phyloP scores from a whole-genome alignment of 306 rosid genomes.

The Hylodesmum podocarpum region DNA sequence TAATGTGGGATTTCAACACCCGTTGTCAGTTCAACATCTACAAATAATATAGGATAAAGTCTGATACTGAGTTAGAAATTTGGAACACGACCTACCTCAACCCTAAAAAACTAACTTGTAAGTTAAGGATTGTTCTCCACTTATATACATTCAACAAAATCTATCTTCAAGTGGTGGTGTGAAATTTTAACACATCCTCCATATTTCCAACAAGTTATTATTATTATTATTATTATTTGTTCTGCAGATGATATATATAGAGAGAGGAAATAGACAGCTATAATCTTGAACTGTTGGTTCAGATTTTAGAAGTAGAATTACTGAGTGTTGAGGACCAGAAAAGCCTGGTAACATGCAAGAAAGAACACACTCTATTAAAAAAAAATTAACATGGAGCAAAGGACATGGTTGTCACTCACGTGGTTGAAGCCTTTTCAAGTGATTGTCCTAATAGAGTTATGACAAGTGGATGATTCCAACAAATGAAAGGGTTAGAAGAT shows the following conservation, averaged over 20 bases:
- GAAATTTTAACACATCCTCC: no score
- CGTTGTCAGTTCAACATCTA: no score
- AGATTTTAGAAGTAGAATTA: constrained; percentile 21
- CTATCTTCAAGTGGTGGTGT: no score
- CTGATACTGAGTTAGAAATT: no score
- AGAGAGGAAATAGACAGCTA: background rate
- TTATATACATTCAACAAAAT: no score
- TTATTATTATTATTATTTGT: background rate
- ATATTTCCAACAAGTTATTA: background rate
- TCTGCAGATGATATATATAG: background rate
- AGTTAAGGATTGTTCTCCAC: no score
- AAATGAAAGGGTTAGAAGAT: constrained; percentile 16
- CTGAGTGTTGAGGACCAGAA: constrained; percentile 7
- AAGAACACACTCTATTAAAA: constrained; percentile 26
- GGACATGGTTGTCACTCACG: constrained; percentile 59
- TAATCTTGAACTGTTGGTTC: background rate
- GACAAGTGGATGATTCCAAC: constrained; percentile 43
- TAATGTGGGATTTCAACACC: no score
- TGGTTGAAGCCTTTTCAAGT: constrained; percentile 36
- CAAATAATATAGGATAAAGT: no score
- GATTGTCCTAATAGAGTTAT: constrained; percentile 41
- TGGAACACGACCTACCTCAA: no score
- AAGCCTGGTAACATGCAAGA: constrained; percentile 30
- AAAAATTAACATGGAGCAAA: constrained; percentile 9
- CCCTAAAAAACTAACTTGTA: no score